Percentiles rank a stretch among this genome's conserved stretches.
phyloP scores from a whole-genome alignment of 2,329 filamentous ascomycete genomes.

The Alternaria solani region DNA sequence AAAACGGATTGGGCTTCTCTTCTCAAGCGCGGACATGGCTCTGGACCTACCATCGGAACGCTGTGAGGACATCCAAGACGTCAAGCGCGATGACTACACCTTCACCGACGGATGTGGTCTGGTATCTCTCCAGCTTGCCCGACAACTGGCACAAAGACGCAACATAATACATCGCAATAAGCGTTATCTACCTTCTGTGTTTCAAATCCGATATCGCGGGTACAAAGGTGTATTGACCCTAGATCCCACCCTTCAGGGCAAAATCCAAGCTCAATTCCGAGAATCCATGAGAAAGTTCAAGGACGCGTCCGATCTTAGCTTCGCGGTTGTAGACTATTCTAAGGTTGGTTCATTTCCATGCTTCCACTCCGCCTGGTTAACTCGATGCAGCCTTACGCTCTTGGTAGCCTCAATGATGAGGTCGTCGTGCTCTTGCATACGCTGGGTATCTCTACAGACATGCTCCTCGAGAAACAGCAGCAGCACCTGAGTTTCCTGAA shows the following conservation, averaged over 20 bases:
- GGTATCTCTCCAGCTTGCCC: constrained; percentile 46
- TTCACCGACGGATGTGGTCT: constrained; percentile 54
- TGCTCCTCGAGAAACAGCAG: too few relatives aligned
- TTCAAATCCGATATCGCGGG: constrained; percentile 55
- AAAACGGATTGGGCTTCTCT: too few relatives aligned
- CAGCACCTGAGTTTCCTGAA: too few relatives aligned
- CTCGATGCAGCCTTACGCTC: too few relatives aligned
- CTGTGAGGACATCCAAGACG: constrained; percentile 52
- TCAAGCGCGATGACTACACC: constrained; percentile 24
- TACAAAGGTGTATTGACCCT: constrained; percentile 56
- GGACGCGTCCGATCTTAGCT: constrained; percentile 46
- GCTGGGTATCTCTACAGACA: too few relatives aligned
- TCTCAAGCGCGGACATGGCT: too few relatives aligned
- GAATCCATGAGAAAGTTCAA: constrained; percentile 56
- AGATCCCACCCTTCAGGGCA: constrained; percentile 45
- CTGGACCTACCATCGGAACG: constrained; percentile 12
- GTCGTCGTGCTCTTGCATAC: too few relatives aligned
- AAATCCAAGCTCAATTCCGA: constrained; percentile 40
- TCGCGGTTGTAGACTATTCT: background rate
- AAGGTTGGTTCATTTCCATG: too few relatives aligned
- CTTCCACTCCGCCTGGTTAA: too few relatives aligned
- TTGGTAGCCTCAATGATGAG: too few relatives aligned
- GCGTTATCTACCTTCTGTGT: constrained; percentile 52
- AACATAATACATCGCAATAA: constrained; percentile 49
- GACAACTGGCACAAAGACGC: constrained; percentile 42